Percentiles rank a stretch among this genome's conserved stretches.
Conservation (phyloP, 805 yeast genomes). For the Jamesozyma lodderae region DNA sequence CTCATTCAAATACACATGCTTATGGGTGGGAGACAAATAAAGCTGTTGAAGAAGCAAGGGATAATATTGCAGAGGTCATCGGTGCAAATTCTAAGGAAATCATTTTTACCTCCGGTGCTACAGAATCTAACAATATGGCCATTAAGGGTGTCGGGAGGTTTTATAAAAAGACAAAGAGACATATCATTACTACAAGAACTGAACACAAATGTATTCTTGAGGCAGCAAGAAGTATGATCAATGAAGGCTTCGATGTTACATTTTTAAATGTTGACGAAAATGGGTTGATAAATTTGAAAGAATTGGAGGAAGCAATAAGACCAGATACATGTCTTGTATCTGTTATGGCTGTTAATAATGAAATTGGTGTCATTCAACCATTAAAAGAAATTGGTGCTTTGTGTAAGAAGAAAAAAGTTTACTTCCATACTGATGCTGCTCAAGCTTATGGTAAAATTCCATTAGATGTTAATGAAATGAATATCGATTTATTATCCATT, state of each 20-base stretch:
- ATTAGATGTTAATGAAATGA: constrained; percentile 84
- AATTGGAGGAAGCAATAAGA: constrained; percentile 72
- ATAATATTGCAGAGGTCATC: constrained; percentile 71
- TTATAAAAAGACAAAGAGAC: constrained; percentile 81
- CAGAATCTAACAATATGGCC: constrained; percentile 93
- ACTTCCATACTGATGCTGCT: constrained; percentile 96
- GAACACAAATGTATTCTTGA: constrained; percentile 99
- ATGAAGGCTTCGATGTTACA: constrained; percentile 94
- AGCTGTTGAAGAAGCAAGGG: constrained; percentile 82
- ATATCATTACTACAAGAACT: constrained; percentile 90
- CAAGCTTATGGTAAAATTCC: constrained; percentile 95
- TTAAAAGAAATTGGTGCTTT: constrained; percentile 84
- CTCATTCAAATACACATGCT: constrained; percentile 93
- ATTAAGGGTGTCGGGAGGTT: constrained; percentile 93
- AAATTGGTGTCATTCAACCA: constrained; percentile 96
- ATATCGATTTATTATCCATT: constrained; percentile 86
- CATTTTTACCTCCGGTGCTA: constrained; percentile 95
- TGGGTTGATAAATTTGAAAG: constrained; percentile 72
- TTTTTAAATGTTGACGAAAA: constrained; percentile 75
- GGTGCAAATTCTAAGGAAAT: constrained; percentile 95
- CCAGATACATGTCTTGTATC: constrained; percentile 88
- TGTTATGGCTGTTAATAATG: constrained; percentile 95
- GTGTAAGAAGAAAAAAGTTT: constrained; percentile 80
- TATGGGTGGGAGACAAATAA: constrained; percentile 98
- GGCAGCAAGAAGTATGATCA: constrained; percentile 88